phyloP scores from a whole-genome alignment of 1,139 yeast genomes.

The Suhomyces taliae region DNA sequence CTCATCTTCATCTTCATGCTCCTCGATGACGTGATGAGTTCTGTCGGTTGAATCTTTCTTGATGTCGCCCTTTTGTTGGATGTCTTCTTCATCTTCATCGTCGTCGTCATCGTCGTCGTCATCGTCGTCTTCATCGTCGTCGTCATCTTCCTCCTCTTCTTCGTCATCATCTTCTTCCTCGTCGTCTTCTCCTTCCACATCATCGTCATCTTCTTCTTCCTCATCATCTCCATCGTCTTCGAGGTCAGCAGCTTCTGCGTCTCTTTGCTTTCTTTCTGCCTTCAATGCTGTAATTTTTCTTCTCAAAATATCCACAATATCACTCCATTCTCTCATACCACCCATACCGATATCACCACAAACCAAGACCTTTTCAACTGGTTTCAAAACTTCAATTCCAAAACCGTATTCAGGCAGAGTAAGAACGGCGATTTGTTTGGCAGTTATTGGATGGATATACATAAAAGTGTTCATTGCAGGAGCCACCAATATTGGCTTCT shows the following conservation, averaged over 20 bases:
- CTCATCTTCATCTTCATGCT: constrained; percentile 1
- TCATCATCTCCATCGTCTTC: constrained; percentile 22
- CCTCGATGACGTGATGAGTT: background rate
- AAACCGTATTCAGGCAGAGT: constrained; percentile 42
- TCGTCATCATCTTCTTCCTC: constrained; percentile 41
- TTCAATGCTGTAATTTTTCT: constrained; percentile 45
- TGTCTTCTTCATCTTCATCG: constrained; percentile 9
- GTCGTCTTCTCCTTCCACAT: constrained; percentile 32
- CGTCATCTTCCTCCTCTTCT: constrained; percentile 39
- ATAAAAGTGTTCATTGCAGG: constrained; percentile 98
- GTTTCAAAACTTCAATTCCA: constrained; percentile 76
- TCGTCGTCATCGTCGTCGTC: constrained; percentile 13
- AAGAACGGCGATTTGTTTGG: constrained; percentile 69
- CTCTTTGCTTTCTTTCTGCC: constrained; percentile 26
- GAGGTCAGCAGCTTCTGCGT: constrained; percentile 25
- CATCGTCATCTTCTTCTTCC: constrained; percentile 30
- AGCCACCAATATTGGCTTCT: constrained; percentile 81
- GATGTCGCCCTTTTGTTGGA: constrained; percentile 1
- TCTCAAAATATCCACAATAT: constrained; percentile 77
- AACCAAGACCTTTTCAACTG: constrained; percentile 89
- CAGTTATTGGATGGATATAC: constrained; percentile 93
- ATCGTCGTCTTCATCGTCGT: constrained; percentile 35
- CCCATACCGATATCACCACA: constrained; percentile 98
- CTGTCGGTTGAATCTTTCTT: background rate
- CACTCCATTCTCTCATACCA: constrained; percentile 97